These are phyloP conservation scores for Pythium biforme DNA, from an alignment of 352 stramenopile species.

Conservation along the genomic window DNA sequence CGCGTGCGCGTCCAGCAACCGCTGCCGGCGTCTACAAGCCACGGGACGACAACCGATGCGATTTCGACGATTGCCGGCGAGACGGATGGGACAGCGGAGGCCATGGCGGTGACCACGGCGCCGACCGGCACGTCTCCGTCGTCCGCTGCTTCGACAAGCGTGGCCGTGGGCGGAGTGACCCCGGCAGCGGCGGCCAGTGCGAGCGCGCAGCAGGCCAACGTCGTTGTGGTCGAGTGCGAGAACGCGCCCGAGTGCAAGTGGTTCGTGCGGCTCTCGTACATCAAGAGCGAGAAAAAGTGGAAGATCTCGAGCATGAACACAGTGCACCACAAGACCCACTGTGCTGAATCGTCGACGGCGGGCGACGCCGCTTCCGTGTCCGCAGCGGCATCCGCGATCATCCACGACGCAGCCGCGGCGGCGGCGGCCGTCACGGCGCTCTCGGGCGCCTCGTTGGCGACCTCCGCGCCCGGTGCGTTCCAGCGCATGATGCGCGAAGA, in stretches of 20 bases:
- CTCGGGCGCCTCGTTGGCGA: neutral
- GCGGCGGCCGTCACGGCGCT: conserved; percentile 7
- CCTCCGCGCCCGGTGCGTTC: conserved; percentile 21
- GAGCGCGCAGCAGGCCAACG: conserved; percentile 31
- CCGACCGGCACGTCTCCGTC: neutral
- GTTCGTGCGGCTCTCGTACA: conserved; percentile 64
- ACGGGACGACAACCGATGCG: neutral
- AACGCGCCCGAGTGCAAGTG: conserved; percentile 69
- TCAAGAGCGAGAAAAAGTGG: conserved; percentile 69
- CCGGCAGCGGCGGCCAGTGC: neutral
- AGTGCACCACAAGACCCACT: conserved; percentile 63
- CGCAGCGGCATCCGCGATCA: neutral
- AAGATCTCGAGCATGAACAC: conserved; percentile 75
- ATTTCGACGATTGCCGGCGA: neutral
- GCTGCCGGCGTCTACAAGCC: neutral
- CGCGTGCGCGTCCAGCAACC: conserved; percentile 51
- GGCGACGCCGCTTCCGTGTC: too few species aligned
- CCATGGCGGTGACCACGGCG: neutral
- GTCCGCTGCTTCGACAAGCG: neutral
- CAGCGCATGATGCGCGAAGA: conserved; percentile 35
- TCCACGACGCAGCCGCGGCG: conserved; percentile 10
- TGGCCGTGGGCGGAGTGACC: neutral
- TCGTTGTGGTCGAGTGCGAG: conserved; percentile 60
- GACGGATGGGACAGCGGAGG: neutral
- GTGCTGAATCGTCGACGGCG: conserved; percentile 26